Conservation (phyloP, 495 filamentous ascomycete species). For the Hypoxylon rickii region DNA sequence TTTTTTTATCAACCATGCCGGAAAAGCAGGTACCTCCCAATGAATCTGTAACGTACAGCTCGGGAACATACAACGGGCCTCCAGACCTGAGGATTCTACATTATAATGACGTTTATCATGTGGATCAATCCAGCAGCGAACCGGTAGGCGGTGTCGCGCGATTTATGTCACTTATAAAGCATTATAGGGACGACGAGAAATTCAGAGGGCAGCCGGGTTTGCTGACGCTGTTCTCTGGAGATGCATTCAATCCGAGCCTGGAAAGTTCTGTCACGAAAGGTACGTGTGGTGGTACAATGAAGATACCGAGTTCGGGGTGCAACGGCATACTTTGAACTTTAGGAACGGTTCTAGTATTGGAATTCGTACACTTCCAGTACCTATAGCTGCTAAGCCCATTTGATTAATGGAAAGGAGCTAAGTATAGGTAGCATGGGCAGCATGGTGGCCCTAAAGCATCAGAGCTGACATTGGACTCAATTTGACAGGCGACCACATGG, state of each 20-base stretch:
- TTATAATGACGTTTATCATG: constrained; percentile 92
- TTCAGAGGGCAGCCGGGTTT: constrained; percentile 66
- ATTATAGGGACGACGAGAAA: constrained; percentile 65
- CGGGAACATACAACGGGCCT: constrained; percentile 48
- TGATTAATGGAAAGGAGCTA: no score
- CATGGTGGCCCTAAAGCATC: no score
- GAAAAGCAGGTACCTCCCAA: constrained; percentile 29
- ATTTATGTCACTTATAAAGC: constrained; percentile 75
- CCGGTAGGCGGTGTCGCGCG: constrained; percentile 78
- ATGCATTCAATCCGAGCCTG: constrained; percentile 88
- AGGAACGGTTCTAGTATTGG: no score
- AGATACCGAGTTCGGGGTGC: not conserved
- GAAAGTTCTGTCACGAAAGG: constrained; percentile 88
- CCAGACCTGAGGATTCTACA: constrained; percentile 82
- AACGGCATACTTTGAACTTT: not conserved
- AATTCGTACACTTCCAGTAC: no score
- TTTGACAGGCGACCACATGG: constrained; percentile 71
- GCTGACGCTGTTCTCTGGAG: constrained; percentile 85
- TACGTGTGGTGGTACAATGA: constrained; percentile 18
- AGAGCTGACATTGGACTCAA: no score
- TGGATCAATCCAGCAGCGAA: constrained; percentile 74
- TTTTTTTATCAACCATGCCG: constrained; percentile 9
- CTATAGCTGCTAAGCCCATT: no score
- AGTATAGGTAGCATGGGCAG: no score
- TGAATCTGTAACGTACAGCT: constrained; percentile 55